Evolutionary conservation across 139 green algal species (phyloP), one percentile per base, ranked within the genome.

Genomic region (Diplosphaera chodatii): DNA sequence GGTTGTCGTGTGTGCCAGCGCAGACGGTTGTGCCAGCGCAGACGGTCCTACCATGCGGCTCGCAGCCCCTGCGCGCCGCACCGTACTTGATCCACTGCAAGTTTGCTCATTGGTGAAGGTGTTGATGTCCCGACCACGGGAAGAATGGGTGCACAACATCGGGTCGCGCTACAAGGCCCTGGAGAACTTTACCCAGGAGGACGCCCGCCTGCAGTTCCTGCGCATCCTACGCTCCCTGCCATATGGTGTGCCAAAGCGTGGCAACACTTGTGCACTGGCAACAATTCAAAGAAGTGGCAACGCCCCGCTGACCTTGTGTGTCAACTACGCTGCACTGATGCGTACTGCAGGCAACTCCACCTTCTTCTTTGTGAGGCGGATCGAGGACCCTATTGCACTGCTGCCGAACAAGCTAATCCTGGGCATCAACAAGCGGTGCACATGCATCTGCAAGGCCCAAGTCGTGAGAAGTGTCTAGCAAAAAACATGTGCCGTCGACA

Each of bases 361-460:
- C 69, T 96, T 96, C 75, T 96, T 95, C 80, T 70, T 69, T 15
- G 86, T 93, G 10, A 90, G 90, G 74, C 82, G 87, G 37, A 92
- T 96, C 41, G 92, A 97, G 73, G 94, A 98, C 81, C 94, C 94
- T 34, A 97, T 98, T 41, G 94, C 93, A 31, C 86, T 98, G 74
- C 85, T 99, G 59, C 94, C 94, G 1, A 86, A 86, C 21, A 92
- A 91, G 77, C 83, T 98, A 8, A 92, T 97, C 64, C 84, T 99
- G 63, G 94, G 94, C 74, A 96, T 99, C 82, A 99, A 99, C 88
- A 97, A 97, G 82, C 86, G 91, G 5, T 91, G 94, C 25, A 84
- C 93, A 73, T 74, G 3, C 40, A 72, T 48, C 37, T 48, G n/a
- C n/a, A n/a, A n/a, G n/a, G n/a, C n/a, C n/a, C n/a, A n/a, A n/a